Base-by-base conservation (phyloP, 371 early-diverging fungal genomes). In the Fennellomyces sp. region DNA sequence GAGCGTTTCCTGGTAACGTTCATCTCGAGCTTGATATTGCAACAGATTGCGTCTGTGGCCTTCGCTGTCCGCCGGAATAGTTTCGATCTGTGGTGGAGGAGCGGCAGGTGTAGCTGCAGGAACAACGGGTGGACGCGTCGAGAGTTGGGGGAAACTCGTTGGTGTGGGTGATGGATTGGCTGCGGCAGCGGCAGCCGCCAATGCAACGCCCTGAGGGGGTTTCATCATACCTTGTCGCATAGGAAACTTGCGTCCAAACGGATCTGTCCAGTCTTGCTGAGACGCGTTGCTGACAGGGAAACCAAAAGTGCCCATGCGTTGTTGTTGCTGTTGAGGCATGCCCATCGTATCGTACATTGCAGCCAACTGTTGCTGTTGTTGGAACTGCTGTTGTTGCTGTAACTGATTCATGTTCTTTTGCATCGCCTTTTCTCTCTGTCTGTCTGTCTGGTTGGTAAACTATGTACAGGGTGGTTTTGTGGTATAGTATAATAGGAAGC, bases 1-100 rank as follows among this genome's bases (percentile, higher is more conserved):
- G 5, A 80, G 51, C 12, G 64, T 70, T n/a, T 59, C 60, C 56
- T 80, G 81, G 30, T 80, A 77, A 3, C 48, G 38, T 21, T 60
- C 29, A 54, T 80, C 81, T 15, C 72, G 73, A 26, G 49, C 50
- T n/a, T 61, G 58, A 41, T 75, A 77, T 7, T 55, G 52, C 23
- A 58, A 36, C 26, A 79, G 26, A 33, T 68, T 62, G 42, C 61
- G 61, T 47, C 64, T 60, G 12, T 58, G 60, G 1, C 59, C 57
- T 33, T 62, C 63, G 3, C 63, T 56, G 23, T 69, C 53, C 12
- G 62, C 63, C 33, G 19, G 50, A 19, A 49, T 57, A 0, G 63
- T 25, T 19, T 68, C 64, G 31, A 61, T 56, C 2, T 51, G 39
- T n/a, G 47, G 56, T 26, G 45, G 3, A 23, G 45, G 23, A 23